These are phyloP conservation scores for Cutaneotrichosporon spelunceum DNA, from an alignment of 1,284 basidiomycete species.

Conservation along the genomic window DNA sequence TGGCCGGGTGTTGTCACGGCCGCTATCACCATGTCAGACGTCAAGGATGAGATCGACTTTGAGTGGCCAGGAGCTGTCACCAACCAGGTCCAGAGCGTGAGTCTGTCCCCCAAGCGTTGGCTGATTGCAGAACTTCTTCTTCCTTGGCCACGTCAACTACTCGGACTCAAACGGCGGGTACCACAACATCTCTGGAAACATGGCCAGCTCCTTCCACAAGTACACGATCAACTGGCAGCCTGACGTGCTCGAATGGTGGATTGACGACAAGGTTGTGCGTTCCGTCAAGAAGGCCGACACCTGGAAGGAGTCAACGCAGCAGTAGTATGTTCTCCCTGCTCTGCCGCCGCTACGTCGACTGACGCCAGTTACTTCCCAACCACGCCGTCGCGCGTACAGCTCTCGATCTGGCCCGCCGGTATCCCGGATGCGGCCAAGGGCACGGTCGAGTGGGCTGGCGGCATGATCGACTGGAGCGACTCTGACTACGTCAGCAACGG, in stretches of 20 bases:
- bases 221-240: conserved; percentile 79
- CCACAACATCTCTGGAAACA: conserved; percentile 57
- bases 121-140: conserved; percentile 58
- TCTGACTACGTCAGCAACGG: conserved; percentile 62
- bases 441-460: conserved; percentile 71
- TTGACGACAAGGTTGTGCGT: conserved; percentile 69
- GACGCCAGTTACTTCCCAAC: conserved; percentile 59
- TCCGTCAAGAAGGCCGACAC: conserved; percentile 63
- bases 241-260: conserved; percentile 62
- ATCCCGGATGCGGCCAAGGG: conserved; percentile 61
- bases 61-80: conserved; percentile 58
- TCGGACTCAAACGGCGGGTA: conserved; percentile 41
- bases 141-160: conserved; percentile 61
- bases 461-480: conserved; percentile 72
- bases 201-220: conserved; percentile 67
- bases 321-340: conserved; percentile 16
- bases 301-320: conserved; percentile 53
- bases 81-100: conserved; percentile 61
- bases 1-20: conserved; percentile 75
- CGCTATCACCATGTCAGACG: conserved; percentile 78
- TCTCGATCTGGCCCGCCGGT: conserved; percentile 77
- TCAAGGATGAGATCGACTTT: conserved; percentile 82
- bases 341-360: no score
- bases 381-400: conserved; percentile 72
- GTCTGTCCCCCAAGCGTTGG: neutral